A percentile compares a stretch with the other conserved stretches of the same genome.
phyloP scores from a whole-genome alignment of 2,329 filamentous ascomycete genomes.

The Botrytis hyacinthi region DNA sequence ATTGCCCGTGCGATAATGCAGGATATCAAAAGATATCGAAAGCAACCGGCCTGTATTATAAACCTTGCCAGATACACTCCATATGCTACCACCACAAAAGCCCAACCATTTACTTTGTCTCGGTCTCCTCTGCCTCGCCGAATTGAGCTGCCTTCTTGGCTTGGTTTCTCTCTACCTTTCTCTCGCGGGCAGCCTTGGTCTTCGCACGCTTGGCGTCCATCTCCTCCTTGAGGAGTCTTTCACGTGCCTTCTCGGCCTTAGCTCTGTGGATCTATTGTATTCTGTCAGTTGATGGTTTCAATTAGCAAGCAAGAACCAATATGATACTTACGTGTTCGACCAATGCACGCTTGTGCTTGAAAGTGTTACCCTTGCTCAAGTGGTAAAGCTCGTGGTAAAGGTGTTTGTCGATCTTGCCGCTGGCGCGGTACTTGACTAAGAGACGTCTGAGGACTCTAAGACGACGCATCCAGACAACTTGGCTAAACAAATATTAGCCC shows the following conservation, averaged over 20 bases:
- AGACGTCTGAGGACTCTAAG: slow-evolving; percentile 98
- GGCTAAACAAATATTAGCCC: slow-evolving; percentile 54
- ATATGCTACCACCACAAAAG: slow-evolving; percentile 37
- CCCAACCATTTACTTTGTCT: slow-evolving; percentile 38
- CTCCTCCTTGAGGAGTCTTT: slow-evolving; percentile 95
- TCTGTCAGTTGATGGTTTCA: slow-evolving; percentile 28
- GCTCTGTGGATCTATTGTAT: slow-evolving; percentile 88
- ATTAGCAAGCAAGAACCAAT: background rate
- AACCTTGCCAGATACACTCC: slow-evolving; percentile 40
- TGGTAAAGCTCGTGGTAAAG: slow-evolving; percentile 99
- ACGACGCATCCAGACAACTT: slow-evolving; percentile 99
- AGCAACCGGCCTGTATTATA: slow-evolving; percentile 39
- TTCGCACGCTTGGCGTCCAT: slow-evolving; percentile 99
- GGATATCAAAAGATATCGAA: slow-evolving; percentile 37
- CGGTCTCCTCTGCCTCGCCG: slow-evolving; percentile 60
- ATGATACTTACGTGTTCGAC: slow-evolving; percentile 92
- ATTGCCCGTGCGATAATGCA: slow-evolving; percentile 40
- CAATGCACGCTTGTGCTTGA: slow-evolving; percentile 99
- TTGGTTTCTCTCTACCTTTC: slow-evolving; percentile 87
- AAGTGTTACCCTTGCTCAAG: slow-evolving; percentile 99
- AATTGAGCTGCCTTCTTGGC: slow-evolving; percentile 87
- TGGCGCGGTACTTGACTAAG: slow-evolving; percentile 98
- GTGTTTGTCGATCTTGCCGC: slow-evolving; percentile 99
- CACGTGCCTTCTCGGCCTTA: slow-evolving; percentile 98
- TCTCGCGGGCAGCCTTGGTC: slow-evolving; percentile 99